phyloP scores from a whole-genome alignment of 768 basidiomycete genomes.

The Leccinum rimulosum region DNA sequence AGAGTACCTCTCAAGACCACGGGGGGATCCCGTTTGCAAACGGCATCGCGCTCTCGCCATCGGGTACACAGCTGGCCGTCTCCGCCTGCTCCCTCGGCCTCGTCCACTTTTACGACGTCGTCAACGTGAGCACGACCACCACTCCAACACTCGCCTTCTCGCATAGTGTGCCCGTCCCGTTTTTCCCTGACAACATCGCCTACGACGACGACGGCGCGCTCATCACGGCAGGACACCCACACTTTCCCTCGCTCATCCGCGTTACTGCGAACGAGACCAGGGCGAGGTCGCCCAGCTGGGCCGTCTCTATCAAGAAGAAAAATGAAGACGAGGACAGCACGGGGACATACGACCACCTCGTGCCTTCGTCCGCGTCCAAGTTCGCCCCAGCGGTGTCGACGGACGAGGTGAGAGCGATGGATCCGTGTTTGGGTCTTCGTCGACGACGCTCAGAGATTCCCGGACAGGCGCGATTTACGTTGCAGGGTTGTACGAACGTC shows the following conservation, averaged over 20 bases:
- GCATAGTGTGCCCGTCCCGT: conserved; percentile 49
- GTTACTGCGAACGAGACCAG: conserved; percentile 45
- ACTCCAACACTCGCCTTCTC: conserved; percentile 41
- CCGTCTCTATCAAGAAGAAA: conserved; percentile 50
- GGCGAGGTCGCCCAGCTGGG: conserved; percentile 55
- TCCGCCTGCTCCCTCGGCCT: conserved; percentile 49
- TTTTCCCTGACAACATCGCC: conserved; percentile 59
- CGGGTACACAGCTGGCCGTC: conserved; percentile 50
- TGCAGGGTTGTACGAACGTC: conserved; percentile 56
- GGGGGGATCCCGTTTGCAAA: conserved; percentile 69
- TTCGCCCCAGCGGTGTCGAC: conserved; percentile 37
- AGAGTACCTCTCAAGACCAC: no score
- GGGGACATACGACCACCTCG: conserved; percentile 38
- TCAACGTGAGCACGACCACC: conserved; percentile 40
- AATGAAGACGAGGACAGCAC: no score
- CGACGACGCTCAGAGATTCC: conserved; percentile 52
- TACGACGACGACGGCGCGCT: conserved; percentile 49
- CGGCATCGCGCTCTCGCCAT: conserved; percentile 59
- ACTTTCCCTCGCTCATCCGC: conserved; percentile 50
- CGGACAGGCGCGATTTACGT: conserved; percentile 49
- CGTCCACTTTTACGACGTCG: conserved; percentile 47
- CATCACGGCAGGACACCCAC: conserved; percentile 62
- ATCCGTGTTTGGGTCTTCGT: conserved; percentile 52
- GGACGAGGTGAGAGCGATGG: conserved; percentile 61
- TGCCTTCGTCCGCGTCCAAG: conserved; percentile 46